These are phyloP conservation scores for Fagopyrum homotropicum DNA, from an alignment of 148 eudicot genomes.

Conservation along the genomic window DNA sequence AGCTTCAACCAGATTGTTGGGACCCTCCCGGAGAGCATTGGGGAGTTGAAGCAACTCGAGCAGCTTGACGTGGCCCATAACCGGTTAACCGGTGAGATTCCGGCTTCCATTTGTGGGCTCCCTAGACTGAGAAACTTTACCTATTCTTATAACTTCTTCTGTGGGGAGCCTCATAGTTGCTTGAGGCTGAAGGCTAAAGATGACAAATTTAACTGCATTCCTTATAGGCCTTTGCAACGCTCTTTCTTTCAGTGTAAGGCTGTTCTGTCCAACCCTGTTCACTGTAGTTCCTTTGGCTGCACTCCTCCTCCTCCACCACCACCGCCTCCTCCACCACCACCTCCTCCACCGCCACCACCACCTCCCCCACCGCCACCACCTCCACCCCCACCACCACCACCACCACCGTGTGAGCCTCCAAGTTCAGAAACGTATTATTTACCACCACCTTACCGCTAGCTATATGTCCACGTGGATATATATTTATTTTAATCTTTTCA, in stretches of 20 bases:
- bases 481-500: neutral
- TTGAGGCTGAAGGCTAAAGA: conserved; percentile 22
- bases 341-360: conserved; percentile 13
- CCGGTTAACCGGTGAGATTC: conserved; percentile 54
- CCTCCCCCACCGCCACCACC: conserved; percentile 20
- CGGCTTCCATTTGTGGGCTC: conserved; percentile 45
- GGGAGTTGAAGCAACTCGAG: conserved; percentile 50
- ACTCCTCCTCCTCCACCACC: conserved; percentile 20
- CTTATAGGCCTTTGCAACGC: conserved; percentile 39
- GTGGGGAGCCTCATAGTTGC: conserved; percentile 55
- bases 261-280: conserved; percentile 21
- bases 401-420: neutral
- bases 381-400: neutral
- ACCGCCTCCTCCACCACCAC: conserved; percentile 42
- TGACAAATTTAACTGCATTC: conserved; percentile 50
- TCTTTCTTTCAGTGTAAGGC: conserved; percentile 48
- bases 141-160: conserved; percentile 59
- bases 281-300: conserved; percentile 35
- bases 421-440: neutral
- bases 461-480: neutral
- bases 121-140: conserved; percentile 63
- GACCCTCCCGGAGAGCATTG: conserved; percentile 33
- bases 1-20: conserved; percentile 41
- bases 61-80: conserved; percentile 78
- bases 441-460: conserved; percentile 1